Evolutionary conservation across 2,329 filamentous ascomycete genomes (phyloP), one percentile per base, ranked within the genome.

Genomic region (Byssochlamys sp.): DNA sequence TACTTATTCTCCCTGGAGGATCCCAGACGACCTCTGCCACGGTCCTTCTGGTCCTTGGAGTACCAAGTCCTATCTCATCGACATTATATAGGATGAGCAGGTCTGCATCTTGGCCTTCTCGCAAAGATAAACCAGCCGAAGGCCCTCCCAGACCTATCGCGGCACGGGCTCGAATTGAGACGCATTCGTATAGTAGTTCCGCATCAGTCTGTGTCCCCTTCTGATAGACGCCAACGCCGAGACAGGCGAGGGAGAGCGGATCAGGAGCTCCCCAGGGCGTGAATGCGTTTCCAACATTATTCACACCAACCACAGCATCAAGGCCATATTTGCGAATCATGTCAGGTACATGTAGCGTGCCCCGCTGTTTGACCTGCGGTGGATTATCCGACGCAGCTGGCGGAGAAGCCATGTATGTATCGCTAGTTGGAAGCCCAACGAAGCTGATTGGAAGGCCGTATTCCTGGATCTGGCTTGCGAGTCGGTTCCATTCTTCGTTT

Each of bases 221-320:
- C 60, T 89, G 85, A 65, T 89, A 89, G 2, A 89, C 66, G 0
- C 84, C 85, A 0, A 88, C 83, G 1, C 83, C 82, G 55, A 85
- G 72, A 61, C 80, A 83, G 24, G 85, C 85, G 50, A 88, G 72
- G 48, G 76, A 76, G 53, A 90, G 67, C 1, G 86, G 86, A 71
- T 89, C 87, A 45, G 81, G 84, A 19, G 76, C 83, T 0, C 86
- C 87, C 65, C 85, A 82, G 0, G 87, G 87, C 5, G 87, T 89
- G 64, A 90, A 89, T 0, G 86, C 85, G 66, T 90, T 90, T 19
- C 86, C 86, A 12, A 90, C 81, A 64, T 90, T 90, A 65, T 89
- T 89, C 39, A 88, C 78, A 1, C 84, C 81, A 4, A 89, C 78
- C 12, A 83, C 83, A 24, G 79, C 84, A 58, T 84, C 78, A 2